Conservation (phyloP, 257 asterid species). For the Primulina tabacum region DNA sequence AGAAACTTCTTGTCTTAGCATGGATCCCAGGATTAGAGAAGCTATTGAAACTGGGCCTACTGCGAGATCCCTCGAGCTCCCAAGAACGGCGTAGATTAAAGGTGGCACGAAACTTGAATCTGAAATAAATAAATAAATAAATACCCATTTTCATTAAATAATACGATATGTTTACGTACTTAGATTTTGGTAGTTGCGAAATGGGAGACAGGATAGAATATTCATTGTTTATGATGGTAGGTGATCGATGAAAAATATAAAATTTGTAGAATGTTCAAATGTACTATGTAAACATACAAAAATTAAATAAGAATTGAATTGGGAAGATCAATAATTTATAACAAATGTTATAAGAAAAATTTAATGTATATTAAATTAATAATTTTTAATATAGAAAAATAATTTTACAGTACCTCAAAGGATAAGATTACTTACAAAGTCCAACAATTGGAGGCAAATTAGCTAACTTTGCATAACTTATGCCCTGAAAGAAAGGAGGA, state of each 20-base stretch:
- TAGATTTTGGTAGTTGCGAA: too few species aligned
- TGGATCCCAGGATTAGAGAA: conserved; percentile 72
- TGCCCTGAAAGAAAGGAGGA: conserved; percentile 45
- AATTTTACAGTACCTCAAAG: not conserved
- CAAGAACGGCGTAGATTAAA: conserved; percentile 71
- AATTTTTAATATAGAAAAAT: not conserved
- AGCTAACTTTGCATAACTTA: conserved; percentile 89
- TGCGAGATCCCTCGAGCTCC: conserved; percentile 90
- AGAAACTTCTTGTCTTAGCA: conserved; percentile 70
- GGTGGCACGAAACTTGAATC: conserved; percentile 97
- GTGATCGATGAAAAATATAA: too few species aligned
- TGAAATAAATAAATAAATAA: conserved; percentile 3
- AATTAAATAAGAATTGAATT: too few species aligned
- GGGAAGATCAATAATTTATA: too few species aligned
- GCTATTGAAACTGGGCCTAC: conserved; percentile 91
- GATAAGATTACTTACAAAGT: conserved; percentile 53
- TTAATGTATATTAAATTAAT: too few species aligned
- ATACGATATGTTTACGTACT: not conserved
- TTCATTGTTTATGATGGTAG: not conserved
- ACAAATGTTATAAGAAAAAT: too few species aligned
- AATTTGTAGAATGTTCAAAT: not conserved
- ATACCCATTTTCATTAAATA: too few species aligned
- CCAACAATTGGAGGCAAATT: conserved; percentile 89
- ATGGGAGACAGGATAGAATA: not conserved
- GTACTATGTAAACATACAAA: not conserved